Evolutionary conservation across 2,329 filamentous ascomycete species (phyloP).

Genomic region (Stemphylium lycopersici): DNA sequence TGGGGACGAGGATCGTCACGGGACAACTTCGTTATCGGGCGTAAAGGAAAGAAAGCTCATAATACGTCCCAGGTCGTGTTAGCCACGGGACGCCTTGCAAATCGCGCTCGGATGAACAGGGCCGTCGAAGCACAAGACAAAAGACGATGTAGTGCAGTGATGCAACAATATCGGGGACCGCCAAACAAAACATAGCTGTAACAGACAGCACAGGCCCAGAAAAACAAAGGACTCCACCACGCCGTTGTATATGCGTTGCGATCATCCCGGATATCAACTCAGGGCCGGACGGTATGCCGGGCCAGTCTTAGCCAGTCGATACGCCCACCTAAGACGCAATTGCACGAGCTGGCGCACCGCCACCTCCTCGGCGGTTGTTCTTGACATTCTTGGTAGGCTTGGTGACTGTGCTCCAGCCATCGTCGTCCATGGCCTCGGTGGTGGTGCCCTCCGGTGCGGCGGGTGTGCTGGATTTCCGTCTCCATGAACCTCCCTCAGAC

Average conservation of each 20-base stretch:
- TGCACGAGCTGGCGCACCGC: conserved; percentile 49
- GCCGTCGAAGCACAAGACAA: conserved; percentile 18
- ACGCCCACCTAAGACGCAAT: conserved; percentile 52
- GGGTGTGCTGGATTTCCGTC: conserved; percentile 44
- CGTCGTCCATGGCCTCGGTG: conserved; percentile 57
- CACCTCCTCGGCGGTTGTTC: conserved; percentile 50
- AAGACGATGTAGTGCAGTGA: conserved; percentile 17
- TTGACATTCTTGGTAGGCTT: conserved; percentile 51
- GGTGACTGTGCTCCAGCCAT: conserved; percentile 61
- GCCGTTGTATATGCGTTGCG: conserved; percentile 35
- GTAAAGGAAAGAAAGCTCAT: conserved; percentile 20
- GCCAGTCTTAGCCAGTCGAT: conserved; percentile 13
- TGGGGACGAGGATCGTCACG: conserved; percentile 30
- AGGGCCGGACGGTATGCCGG: conserved; percentile 13
- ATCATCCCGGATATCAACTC: conserved; percentile 30
- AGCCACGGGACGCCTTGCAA: conserved; percentile 25
- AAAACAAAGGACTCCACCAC: conserved; percentile 31
- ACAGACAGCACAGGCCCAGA: conserved; percentile 29
- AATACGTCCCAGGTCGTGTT: conserved; percentile 21
- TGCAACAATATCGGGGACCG: conserved; percentile 26
- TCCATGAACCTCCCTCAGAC: conserved; percentile 48
- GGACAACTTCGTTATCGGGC: conserved; percentile 28
- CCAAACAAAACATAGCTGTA: conserved; percentile 32
- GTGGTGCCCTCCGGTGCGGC: conserved; percentile 47
- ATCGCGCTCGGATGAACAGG: conserved; percentile 16